phyloP scores from a whole-genome alignment of 805 yeast genomes.

The Saturnispora saitoi region DNA sequence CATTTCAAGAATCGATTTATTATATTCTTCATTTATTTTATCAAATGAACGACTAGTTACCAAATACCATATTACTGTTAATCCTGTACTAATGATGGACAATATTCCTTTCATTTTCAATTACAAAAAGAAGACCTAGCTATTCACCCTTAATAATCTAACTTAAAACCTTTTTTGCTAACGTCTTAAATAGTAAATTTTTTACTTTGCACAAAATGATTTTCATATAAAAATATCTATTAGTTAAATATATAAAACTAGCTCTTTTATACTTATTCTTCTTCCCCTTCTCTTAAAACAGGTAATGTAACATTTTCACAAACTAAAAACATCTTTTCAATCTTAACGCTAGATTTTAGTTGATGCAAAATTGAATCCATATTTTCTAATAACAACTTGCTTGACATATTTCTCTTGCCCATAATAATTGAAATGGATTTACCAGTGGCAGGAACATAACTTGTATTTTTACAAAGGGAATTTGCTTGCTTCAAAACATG shows the following conservation, averaged over 20 bases:
- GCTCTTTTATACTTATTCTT: background rate
- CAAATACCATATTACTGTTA: background rate
- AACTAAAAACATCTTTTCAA: constrained; percentile 7
- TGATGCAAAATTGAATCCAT: constrained; percentile 42
- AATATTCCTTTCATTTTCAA: background rate
- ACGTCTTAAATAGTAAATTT: background rate
- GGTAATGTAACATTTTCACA: constrained; percentile 4
- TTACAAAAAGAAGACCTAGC: background rate
- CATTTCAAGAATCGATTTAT: constrained; percentile 9
- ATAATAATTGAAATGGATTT: constrained; percentile 50
- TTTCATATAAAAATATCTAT: background rate
- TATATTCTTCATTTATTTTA: constrained; percentile 5
- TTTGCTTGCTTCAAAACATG: constrained; percentile 58
- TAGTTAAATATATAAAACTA: background rate
- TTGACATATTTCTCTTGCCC: constrained; percentile 45
- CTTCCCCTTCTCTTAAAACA: background rate
- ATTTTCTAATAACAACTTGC: constrained; percentile 40
- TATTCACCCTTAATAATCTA: background rate
- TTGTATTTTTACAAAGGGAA: constrained; percentile 55
- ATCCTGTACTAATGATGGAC: background rate
- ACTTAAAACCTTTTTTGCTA: background rate
- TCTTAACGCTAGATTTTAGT: constrained; percentile 27
- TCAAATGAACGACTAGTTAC: background rate
- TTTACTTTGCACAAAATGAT: background rate
- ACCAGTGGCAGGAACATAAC: constrained; percentile 52